These are phyloP conservation scores for Venustampulla echinocandica DNA, from an alignment of 495 filamentous ascomycete genomes.

Conservation along the genomic window DNA sequence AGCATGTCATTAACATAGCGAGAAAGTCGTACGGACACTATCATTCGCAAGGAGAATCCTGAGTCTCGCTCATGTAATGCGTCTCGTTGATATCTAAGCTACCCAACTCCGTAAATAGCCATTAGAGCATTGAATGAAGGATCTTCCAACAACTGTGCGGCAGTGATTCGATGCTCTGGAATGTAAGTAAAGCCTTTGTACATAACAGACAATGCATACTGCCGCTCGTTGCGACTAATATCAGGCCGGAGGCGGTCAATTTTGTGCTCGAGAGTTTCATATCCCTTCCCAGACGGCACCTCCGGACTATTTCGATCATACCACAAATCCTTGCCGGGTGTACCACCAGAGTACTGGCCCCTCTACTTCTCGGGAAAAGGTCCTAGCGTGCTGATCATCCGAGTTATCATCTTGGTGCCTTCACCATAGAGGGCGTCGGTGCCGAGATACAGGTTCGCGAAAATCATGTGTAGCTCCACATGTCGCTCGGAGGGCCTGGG, in stretches of 20 bases:
- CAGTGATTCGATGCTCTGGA: neutral
- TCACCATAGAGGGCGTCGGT: constrained; percentile 1
- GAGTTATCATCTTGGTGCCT: neutral
- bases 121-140: constrained; percentile 1
- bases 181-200: neutral
- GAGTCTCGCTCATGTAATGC: too few relatives aligned
- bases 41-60: too few relatives aligned
- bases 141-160: constrained; percentile 1
- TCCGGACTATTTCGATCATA: neutral
- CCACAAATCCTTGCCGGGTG: constrained; percentile 16
- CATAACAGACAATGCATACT: neutral
- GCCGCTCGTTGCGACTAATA: neutral
- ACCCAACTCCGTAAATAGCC: too few relatives aligned
- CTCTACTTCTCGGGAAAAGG: constrained; percentile 40
- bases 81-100: too few relatives aligned
- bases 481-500: neutral
- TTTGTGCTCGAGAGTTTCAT: neutral
- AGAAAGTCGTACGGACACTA: too few relatives aligned
- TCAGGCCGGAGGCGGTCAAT: constrained; percentile 1
- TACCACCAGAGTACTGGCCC: constrained; percentile 39
- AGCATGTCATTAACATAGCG: too few relatives aligned
- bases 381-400: constrained; percentile 35
- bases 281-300: neutral
- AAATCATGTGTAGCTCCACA: constrained; percentile 18
- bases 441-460: constrained; percentile 23